These are phyloP conservation scores for Aureobasidium vineae DNA, from an alignment of 2,329 filamentous ascomycete genomes.

Conservation along the genomic window DNA sequence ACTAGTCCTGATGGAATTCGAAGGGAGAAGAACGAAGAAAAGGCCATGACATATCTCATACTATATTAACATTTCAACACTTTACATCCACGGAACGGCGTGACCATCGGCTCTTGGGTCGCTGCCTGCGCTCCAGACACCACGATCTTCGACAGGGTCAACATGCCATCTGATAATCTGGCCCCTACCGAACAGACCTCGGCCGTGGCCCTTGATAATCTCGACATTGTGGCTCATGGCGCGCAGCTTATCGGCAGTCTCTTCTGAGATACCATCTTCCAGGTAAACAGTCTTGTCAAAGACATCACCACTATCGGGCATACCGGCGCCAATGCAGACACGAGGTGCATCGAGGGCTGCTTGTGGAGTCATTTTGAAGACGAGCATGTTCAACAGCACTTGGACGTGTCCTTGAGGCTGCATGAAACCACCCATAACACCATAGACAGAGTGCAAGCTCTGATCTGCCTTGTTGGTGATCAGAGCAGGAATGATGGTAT, in stretches of 20 bases:
- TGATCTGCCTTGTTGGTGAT: constrained; percentile 74
- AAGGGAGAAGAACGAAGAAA: not conserved
- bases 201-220: constrained; percentile 63
- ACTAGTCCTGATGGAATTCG: not conserved
- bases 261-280: constrained; percentile 74
- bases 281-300: constrained; percentile 67
- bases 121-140: constrained; percentile 84
- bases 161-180: constrained; percentile 79
- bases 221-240: constrained; percentile 70
- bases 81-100: constrained; percentile 50
- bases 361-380: constrained; percentile 79
- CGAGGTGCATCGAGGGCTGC: constrained; percentile 85
- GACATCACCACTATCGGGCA: constrained; percentile 59
- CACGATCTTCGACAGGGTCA: constrained; percentile 62
- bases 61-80: not conserved
- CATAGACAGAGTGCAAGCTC: constrained; percentile 79
- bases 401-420: constrained; percentile 97
- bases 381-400: constrained; percentile 83
- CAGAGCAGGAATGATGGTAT: constrained; percentile 94
- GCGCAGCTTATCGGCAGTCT: constrained; percentile 65
- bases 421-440: constrained; percentile 99
- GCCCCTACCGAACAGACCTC: constrained; percentile 76
- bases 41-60: constrained; percentile 2
- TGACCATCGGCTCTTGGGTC: constrained; percentile 82
- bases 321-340: constrained; percentile 79